Evolutionary conservation across 139 green algal genomes (phyloP).

Genomic region (Ettlia oleoabundans): DNA sequence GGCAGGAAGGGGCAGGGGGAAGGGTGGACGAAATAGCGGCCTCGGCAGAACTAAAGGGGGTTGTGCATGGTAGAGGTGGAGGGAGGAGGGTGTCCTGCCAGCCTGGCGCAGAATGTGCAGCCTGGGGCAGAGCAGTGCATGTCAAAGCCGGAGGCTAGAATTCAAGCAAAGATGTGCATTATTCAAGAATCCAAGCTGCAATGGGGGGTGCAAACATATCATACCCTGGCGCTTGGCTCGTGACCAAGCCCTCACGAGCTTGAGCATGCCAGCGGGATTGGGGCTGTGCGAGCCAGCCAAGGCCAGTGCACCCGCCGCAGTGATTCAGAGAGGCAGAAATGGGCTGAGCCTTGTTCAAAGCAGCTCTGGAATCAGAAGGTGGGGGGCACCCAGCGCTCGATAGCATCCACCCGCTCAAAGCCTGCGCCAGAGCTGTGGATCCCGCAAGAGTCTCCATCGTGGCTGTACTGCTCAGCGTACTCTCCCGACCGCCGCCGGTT

Average conservation of each 20-base stretch:
- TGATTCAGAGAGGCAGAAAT: neutral
- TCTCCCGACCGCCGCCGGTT: slow-evolving; percentile 41
- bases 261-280: neutral
- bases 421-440: slow-evolving; percentile 77
- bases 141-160: neutral
- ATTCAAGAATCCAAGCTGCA: no score
- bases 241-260: no score
- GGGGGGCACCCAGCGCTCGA: slow-evolving; percentile 58
- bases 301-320: neutral
- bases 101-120: neutral
- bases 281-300: neutral
- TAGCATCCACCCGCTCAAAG: slow-evolving; percentile 60
- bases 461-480: slow-evolving; percentile 57
- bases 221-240: no score
- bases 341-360: neutral
- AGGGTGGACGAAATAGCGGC: no score
- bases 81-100: neutral
- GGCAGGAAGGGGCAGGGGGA: no score
- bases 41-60: neutral
- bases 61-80: neutral
- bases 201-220: no score
- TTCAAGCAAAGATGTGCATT: neutral
- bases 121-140: neutral
- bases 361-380: slow-evolving; percentile 45
- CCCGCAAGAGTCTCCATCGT: slow-evolving; percentile 64